phyloP scores from a whole-genome alignment of 768 basidiomycete species.

The Peribolospora baueri region DNA sequence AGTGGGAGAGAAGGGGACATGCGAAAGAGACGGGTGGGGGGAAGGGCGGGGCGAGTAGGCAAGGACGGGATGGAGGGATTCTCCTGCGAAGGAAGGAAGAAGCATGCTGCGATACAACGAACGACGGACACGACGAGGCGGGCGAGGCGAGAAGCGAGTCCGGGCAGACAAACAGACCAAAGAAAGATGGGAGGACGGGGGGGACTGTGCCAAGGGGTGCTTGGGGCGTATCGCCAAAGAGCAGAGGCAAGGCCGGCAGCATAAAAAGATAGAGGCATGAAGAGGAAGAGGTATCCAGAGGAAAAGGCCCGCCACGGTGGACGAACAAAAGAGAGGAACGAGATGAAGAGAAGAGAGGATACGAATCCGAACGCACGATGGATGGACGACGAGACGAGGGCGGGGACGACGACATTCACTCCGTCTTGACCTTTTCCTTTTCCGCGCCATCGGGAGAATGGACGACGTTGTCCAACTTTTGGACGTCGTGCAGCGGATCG shows the following conservation, averaged over 20 bases:
- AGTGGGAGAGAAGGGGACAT: no score
- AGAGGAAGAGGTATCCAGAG: not conserved
- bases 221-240: no score
- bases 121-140: not conserved
- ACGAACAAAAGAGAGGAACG: not conserved
- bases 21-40: no score
- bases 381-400: not conserved
- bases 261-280: not conserved
- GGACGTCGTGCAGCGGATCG: constrained; percentile 61
- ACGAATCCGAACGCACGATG: no score
- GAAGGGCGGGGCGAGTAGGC: no score
- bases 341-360: not conserved
- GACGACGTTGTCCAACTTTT: not conserved
- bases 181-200: not conserved
- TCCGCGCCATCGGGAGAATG: not conserved
- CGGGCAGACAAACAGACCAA: not conserved
- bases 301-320: not conserved
- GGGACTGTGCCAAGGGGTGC: not conserved
- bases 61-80: no score
- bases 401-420: not conserved
- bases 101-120: not conserved
- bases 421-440: not conserved
- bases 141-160: no score
- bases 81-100: no score
- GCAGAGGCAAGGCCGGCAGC: not conserved